Conservation (phyloP, 306 rosid species). For the Glycine latifolia region DNA sequence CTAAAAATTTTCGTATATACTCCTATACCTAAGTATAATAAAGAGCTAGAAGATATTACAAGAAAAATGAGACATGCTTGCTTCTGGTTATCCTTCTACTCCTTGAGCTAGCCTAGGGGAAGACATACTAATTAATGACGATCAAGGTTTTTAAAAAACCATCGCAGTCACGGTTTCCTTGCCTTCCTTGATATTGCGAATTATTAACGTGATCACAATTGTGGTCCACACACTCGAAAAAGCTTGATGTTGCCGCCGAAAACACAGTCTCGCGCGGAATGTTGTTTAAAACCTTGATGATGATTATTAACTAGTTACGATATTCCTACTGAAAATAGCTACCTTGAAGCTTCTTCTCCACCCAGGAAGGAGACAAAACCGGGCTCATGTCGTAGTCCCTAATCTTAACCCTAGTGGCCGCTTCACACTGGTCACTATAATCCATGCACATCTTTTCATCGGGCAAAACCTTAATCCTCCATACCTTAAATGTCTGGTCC, state of each 20-base stretch:
- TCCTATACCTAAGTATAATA: background rate
- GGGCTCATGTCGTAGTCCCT: constrained; percentile 60
- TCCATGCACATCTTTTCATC: constrained; percentile 54
- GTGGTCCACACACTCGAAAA: no score
- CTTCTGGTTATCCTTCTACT: constrained; percentile 3
- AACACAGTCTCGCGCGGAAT: no score
- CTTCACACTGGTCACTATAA: constrained; percentile 37
- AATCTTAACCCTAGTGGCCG: constrained; percentile 11
- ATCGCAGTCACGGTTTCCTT: no score
- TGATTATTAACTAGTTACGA: background rate
- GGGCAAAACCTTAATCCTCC: constrained; percentile 72
- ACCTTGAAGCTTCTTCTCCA: constrained; percentile 67
- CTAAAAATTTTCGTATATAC: no score
- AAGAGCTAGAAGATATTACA: constrained; percentile 18
- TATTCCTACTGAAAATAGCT: constrained; percentile 30
- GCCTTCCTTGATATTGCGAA: no score
- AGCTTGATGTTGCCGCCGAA: no score
- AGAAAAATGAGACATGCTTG: background rate
- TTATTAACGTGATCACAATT: no score
- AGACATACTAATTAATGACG: background rate
- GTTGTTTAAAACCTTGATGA: background rate
- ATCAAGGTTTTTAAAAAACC: no score
- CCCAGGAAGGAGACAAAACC: constrained; percentile 78
- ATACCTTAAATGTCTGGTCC: constrained; percentile 74
- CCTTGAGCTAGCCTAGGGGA: background rate